Evolutionary conservation across 2,329 filamentous ascomycete species (phyloP).

Genomic region (Chaetomiaceae sp.): DNA sequence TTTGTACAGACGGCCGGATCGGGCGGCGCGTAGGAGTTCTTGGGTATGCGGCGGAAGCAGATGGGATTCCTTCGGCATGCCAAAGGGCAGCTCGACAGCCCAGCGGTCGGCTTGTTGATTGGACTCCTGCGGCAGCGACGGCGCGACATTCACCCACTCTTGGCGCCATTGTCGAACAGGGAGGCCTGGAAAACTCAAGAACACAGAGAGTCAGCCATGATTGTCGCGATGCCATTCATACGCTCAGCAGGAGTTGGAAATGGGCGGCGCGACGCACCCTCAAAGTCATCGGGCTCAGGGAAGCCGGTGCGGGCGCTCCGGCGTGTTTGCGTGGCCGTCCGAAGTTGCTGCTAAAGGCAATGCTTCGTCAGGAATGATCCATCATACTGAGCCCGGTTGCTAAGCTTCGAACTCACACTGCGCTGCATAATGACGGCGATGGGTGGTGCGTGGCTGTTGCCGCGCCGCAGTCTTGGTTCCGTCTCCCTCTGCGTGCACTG

Average conservation of each 20-base stretch:
- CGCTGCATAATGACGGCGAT: constrained; percentile 11
- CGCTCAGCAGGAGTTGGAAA: not conserved
- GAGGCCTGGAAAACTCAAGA: constrained; percentile 54
- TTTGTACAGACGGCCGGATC: constrained; percentile 71
- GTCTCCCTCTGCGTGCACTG: not conserved
- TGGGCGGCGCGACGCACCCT: constrained; percentile 31
- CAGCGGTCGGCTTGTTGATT: constrained; percentile 60
- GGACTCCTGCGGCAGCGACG: constrained; percentile 58
- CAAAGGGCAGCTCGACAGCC: constrained; percentile 66
- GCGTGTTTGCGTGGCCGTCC: constrained; percentile 40
- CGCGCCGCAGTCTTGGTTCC: not conserved
- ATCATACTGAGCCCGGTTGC: not conserved
- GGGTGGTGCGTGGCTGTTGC: not conserved
- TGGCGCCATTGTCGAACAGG: constrained; percentile 88
- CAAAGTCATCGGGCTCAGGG: constrained; percentile 56
- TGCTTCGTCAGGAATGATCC: not conserved
- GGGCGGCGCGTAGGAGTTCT: constrained; percentile 72
- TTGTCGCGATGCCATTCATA: not conserved
- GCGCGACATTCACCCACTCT: constrained; percentile 61
- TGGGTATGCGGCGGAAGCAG: constrained; percentile 74
- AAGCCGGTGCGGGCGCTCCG: constrained; percentile 52
- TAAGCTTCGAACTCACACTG: constrained; percentile 4
- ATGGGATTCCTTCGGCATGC: constrained; percentile 80
- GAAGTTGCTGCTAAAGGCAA: constrained; percentile 15
- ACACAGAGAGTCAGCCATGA: not conserved